phyloP scores from a whole-genome alignment of 495 filamentous ascomycete genomes.

The Delitschia confertaspora region DNA sequence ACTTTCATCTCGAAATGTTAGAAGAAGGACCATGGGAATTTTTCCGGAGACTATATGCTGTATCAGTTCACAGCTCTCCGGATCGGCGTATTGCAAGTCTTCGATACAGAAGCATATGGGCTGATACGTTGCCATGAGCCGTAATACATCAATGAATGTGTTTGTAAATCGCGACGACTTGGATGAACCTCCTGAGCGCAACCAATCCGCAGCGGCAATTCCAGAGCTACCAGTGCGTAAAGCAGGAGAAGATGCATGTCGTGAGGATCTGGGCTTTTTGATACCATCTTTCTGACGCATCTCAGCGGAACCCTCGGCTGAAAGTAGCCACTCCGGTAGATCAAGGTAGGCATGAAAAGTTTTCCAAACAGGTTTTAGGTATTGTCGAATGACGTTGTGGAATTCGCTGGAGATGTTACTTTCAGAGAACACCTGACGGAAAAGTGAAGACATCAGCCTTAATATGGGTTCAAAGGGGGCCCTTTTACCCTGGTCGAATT shows the following conservation, averaged over 20 bases:
- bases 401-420: slow-evolving; percentile 76
- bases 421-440: slow-evolving; percentile 88
- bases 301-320: slow-evolving; percentile 37
- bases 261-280: slow-evolving; percentile 6
- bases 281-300: slow-evolving; percentile 23
- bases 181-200: slow-evolving; percentile 56
- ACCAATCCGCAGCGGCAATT: slow-evolving; percentile 60
- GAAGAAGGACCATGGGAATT: slow-evolving; percentile 68
- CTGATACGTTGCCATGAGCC: slow-evolving; percentile 64
- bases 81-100: slow-evolving; percentile 79
- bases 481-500: slow-evolving; percentile 72
- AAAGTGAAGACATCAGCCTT: slow-evolving; percentile 67
- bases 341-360: slow-evolving; percentile 67
- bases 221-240: slow-evolving; percentile 19
- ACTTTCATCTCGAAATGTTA: slow-evolving; percentile 54
- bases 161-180: slow-evolving; percentile 74
- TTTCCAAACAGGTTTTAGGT: slow-evolving; percentile 69
- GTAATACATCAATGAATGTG: slow-evolving; percentile 74
- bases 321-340: slow-evolving; percentile 61
- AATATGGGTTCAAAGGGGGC: slow-evolving; percentile 79
- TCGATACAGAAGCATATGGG: slow-evolving; percentile 79
- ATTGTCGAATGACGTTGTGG: slow-evolving; percentile 62
- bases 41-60: slow-evolving; percentile 60
- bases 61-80: slow-evolving; percentile 73
- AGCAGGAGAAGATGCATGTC: slow-evolving; percentile 17